phyloP scores from a whole-genome alignment of 2,329 filamentous ascomycete species.

The Samsoniella hepiali region DNA sequence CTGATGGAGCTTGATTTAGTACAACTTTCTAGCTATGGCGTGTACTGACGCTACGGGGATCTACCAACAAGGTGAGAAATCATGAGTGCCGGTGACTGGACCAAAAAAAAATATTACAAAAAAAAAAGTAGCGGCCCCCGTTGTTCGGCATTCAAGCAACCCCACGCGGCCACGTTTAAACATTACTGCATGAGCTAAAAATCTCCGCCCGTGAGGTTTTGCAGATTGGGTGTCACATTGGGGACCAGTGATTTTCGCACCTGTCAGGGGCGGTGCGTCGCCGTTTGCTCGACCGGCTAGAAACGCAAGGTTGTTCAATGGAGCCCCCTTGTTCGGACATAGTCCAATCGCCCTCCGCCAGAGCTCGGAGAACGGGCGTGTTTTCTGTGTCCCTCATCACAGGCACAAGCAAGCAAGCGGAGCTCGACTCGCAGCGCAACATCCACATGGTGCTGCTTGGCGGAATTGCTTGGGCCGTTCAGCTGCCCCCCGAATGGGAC shows the following conservation, averaged over 20 bases:
- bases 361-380: constrained; percentile 15
- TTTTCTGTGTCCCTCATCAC: neutral
- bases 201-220: constrained; percentile 8
- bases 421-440: constrained; percentile 9
- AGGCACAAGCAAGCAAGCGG: neutral
- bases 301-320: constrained; percentile 15
- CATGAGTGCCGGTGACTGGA: constrained; percentile 8
- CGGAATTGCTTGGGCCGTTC: constrained; percentile 7
- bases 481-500: constrained; percentile 7
- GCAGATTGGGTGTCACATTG: constrained; percentile 10
- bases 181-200: neutral
- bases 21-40: neutral
- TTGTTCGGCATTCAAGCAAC: constrained; percentile 14
- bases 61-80: neutral
- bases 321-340: constrained; percentile 14
- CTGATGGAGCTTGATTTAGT: constrained; percentile 14
- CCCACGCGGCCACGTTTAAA: constrained; percentile 16
- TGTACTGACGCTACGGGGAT: neutral
- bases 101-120: neutral
- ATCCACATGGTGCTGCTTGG: constrained; percentile 16
- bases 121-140: constrained; percentile 1
- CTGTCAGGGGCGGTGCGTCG: constrained; percentile 5
- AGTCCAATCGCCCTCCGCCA: constrained; percentile 3
- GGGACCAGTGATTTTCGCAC: neutral
- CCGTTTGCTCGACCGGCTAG: neutral